A percentile compares a stretch with the other conserved stretches of the same genome.
These are phyloP conservation scores for Macrocybe sp. DNA, from an alignment of 1,284 basidiomycete genomes.

Conservation along the genomic window DNA sequence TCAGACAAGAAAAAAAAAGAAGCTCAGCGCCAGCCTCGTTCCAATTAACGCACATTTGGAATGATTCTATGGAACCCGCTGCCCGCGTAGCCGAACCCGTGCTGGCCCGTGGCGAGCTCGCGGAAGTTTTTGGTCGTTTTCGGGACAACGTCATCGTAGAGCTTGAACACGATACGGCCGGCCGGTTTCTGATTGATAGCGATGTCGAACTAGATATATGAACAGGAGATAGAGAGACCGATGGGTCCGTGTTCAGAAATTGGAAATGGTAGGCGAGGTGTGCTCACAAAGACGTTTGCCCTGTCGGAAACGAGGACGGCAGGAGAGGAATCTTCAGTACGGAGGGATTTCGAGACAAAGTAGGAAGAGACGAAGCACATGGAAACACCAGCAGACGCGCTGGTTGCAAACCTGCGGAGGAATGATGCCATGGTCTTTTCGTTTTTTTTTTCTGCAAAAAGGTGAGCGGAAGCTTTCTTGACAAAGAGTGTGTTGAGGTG, in stretches of 20 bases:
- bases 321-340: neutral
- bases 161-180: conserved; percentile 73
- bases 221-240: neutral
- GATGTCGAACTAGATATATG: conserved; percentile 68
- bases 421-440: conserved; percentile 25
- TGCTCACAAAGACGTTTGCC: conserved; percentile 45
- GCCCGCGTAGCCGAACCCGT: conserved; percentile 62
- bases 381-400: conserved; percentile 27
- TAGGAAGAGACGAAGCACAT: conserved; percentile 27
- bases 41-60: conserved; percentile 38
- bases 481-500: neutral
- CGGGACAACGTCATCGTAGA: conserved; percentile 66
- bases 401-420: conserved; percentile 28
- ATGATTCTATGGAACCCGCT: conserved; percentile 86
- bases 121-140: conserved; percentile 81
- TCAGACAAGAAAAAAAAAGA: too few relatives aligned
- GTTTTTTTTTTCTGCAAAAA: neutral
- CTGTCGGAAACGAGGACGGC: conserved; percentile 9
- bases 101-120: conserved; percentile 75
- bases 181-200: conserved; percentile 63
- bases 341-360: conserved; percentile 11
- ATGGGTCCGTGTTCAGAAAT: neutral
- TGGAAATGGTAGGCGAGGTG: neutral
- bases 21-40: too few relatives aligned
- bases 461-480: neutral